phyloP scores from a whole-genome alignment of 2,329 filamentous ascomycete genomes.

The Colletotrichum sp. region DNA sequence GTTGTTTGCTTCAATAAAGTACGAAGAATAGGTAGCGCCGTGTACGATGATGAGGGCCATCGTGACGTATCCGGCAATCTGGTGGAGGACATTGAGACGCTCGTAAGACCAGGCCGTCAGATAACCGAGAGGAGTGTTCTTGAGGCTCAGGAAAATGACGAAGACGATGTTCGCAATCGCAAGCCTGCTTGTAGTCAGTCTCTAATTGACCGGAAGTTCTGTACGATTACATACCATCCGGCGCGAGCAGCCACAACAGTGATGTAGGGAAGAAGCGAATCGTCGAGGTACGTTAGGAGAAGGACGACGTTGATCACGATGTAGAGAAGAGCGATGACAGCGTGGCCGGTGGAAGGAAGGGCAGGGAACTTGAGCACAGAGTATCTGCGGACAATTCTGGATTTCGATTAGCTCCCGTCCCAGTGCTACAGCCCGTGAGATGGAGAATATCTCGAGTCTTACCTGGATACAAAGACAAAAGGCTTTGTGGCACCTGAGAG shows the following conservation, averaged over 20 bases:
- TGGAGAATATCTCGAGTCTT: not conserved
- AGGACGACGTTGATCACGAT: conserved; percentile 37
- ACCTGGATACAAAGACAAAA: conserved; percentile 17
- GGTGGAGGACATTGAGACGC: conserved; percentile 62
- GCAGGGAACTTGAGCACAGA: conserved; percentile 14
- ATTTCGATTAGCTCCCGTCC: not conserved
- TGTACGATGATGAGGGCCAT: conserved; percentile 53
- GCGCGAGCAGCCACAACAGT: conserved; percentile 42
- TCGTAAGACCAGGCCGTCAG: conserved; percentile 63
- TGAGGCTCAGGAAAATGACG: conserved; percentile 57
- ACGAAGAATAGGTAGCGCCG: conserved; percentile 44
- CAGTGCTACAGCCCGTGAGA: not conserved
- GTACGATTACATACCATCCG: conserved; percentile 37
- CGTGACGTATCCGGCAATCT: conserved; percentile 55
- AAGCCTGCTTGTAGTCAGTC: conserved; percentile 35
- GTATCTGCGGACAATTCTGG: conserved; percentile 10
- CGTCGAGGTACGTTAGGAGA: conserved; percentile 38
- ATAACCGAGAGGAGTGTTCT: conserved; percentile 62
- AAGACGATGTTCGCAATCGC: conserved; percentile 52
- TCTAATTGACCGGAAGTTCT: no score
- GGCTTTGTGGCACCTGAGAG: not conserved
- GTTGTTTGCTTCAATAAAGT: conserved; percentile 38
- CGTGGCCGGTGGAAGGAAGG: conserved; percentile 33
- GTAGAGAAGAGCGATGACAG: conserved; percentile 31
- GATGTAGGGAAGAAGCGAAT: conserved; percentile 30